Evolutionary conservation across 2,329 filamentous ascomycete genomes (phyloP).

Genomic region (Trichoderma harzianum): DNA sequence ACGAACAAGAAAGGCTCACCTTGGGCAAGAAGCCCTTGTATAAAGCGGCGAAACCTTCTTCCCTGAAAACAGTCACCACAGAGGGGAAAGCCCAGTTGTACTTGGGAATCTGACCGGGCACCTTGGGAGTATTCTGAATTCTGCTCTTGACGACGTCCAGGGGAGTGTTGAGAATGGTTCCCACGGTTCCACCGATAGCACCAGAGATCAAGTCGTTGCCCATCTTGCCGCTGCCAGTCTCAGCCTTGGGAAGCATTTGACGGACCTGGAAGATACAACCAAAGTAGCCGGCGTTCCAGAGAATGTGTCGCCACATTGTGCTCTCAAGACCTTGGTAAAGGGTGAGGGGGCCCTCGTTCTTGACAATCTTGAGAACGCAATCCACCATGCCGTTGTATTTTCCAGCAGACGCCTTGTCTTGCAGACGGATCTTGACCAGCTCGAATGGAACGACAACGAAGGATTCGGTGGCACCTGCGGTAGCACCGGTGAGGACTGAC

Average conservation of each 20-base stretch:
- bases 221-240: slow-evolving; percentile 77
- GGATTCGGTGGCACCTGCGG: slow-evolving; percentile 90
- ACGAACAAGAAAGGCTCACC: slow-evolving; percentile 53
- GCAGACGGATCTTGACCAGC: slow-evolving; percentile 95
- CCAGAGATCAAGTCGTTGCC: slow-evolving; percentile 85
- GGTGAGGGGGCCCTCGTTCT: slow-evolving; percentile 77
- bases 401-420: slow-evolving; percentile 88
- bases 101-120: slow-evolving; percentile 79
- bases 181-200: slow-evolving; percentile 78
- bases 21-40: slow-evolving; percentile 99
- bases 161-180: slow-evolving; percentile 91
- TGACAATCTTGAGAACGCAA: slow-evolving; percentile 76
- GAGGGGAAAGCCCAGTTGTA: slow-evolving; percentile 99
- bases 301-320: slow-evolving; percentile 88
- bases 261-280: slow-evolving; percentile 98
- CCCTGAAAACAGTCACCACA: slow-evolving; percentile 79
- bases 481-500: slow-evolving; percentile 88
- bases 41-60: slow-evolving; percentile 86
- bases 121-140: slow-evolving; percentile 88
- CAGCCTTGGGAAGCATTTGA: slow-evolving; percentile 73
- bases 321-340: slow-evolving; percentile 97
- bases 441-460: slow-evolving; percentile 98
- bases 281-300: slow-evolving; percentile 95
- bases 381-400: slow-evolving; percentile 84
- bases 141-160: slow-evolving; percentile 98